Base-by-base conservation (phyloP, 345 rosid species). In the Turritis glabra region DNA sequence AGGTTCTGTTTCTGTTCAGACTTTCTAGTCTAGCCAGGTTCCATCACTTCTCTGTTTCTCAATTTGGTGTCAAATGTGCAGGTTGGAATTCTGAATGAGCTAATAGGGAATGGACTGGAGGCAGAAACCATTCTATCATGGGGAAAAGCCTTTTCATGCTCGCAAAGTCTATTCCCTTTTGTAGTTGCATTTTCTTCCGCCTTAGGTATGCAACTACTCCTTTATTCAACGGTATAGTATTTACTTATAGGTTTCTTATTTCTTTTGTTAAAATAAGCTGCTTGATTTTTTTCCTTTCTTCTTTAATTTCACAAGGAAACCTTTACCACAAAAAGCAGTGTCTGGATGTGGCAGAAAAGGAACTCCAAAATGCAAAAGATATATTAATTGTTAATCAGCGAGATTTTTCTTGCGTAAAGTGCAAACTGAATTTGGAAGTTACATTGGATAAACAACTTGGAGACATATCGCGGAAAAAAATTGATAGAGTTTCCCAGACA, bases 1-100 rank as follows among this genome's bases (percentile, higher is more conserved):
- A 95, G 96, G 98, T 94, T 64, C 62, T 59, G 43, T 14, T 79
- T 58, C 54, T 80, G 54, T 66, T 61, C 73, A 71, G 50, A 48
- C 46, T 64, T 25, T 78, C 50, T 75, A 37, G 27, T 63, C 26
- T 64, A 65, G 66, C 29, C 2, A 10, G 14, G 40, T 14, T 57
- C 50, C 62, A 64, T 38, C 50, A 58, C 14, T 64, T 70, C 52
- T 67, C 71, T 76, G 55, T 62, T 44, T 61, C 56, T 37, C 21
- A 21, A 50, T 60, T 35, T 22, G 53, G 77, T 59, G 48, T 64
- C 38, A 55, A 17, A 67, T 54, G 26, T 65, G 71, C 82, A 94
- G 98, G 87, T 95, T 67, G 99, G 93, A 65, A 64, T 74, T 51
- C 76, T 89, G 64, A 79, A 84, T 82, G 99, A 95, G 79, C 80